phyloP scores from a whole-genome alignment of 1,139 yeast species.

The Martiniozyma asiatica region DNA sequence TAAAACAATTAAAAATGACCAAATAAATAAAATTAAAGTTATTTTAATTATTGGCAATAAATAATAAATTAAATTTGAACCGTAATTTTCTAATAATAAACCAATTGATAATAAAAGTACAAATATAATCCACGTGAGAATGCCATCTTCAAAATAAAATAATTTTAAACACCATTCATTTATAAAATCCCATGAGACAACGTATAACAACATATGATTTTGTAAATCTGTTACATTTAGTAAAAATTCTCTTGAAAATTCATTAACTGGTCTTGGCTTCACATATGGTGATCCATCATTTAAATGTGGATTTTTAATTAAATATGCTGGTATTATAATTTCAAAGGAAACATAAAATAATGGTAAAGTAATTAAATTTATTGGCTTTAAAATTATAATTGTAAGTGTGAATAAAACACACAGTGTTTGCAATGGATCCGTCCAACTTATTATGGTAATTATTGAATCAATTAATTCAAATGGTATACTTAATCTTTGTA shows the following conservation, averaged over 20 bases:
- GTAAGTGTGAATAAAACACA: conserved; percentile 46
- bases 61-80: conserved; percentile 10
- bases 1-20: conserved; percentile 36
- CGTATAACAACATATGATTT: conserved; percentile 65
- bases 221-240: conserved; percentile 76
- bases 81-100: conserved; percentile 21
- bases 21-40: conserved; percentile 29
- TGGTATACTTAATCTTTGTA: conserved; percentile 50
- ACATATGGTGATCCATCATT: conserved; percentile 23
- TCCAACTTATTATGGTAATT: conserved; percentile 50
- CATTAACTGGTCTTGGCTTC: conserved; percentile 68
- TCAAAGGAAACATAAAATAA: conserved; percentile 39
- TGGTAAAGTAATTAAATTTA: conserved; percentile 42
- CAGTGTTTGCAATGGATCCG: conserved; percentile 47
- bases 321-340: conserved; percentile 61
- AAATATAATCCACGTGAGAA: conserved; percentile 43
- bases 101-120: conserved; percentile 23
- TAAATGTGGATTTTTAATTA: conserved; percentile 29
- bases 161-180: conserved; percentile 40
- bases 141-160: conserved; percentile 57
- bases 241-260: conserved; percentile 65
- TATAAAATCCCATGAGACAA: conserved; percentile 48
- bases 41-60: conserved; percentile 32
- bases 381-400: conserved; percentile 51
- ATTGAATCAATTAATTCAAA: conserved; percentile 49